Base-by-base conservation (phyloP, 257 asterid genomes). In the Catharanthus roseus region DNA sequence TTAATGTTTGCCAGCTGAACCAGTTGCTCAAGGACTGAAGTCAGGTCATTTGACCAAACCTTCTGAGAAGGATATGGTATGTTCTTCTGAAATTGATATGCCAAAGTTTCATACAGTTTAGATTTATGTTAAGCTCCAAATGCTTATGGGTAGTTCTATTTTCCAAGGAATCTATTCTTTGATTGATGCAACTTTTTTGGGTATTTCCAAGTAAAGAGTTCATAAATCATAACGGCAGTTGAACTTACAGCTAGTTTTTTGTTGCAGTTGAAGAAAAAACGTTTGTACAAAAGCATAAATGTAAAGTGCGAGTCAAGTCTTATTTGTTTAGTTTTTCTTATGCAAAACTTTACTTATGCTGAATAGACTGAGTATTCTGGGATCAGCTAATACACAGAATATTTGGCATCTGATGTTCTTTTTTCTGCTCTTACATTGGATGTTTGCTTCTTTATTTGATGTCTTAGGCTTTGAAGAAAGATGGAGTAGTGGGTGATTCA, bases 21-120 rank as follows among this genome's bases (percentile, higher is more conserved):
- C 80, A 51, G 71, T 74, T 56, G 79, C 82, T 65, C 83, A 82
- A 33, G 83, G 76, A n/a, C 55, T 75, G 69, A 82, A 77, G 75
- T 71, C 93, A 69, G 91, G 81, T 42, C 67, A 84, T 44, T 65
- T 83, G n/a, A 44, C 63, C 67, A 82, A 83, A 38, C 74, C 77
- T 47, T 69, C 84, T 51, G 86, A 74, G 51, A 84, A 84, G 75
- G 88, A 84, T 24, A 66, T 81, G 89, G 96, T 89, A 78, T 45
- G 86, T 50, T 49, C 21, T 9, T 2, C 42, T 64, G 56, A 15
- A 28, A 44, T 53, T 39, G 42, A 8, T 64, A 24, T 54, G 26
- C 53, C 34, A 31, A 7, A 15, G 21, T 15, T 21, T 47, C 21
- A 47, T 13, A 13, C 21, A 47, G 53, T 47, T 47, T 12, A 13